Conservation (phyloP, 2,329 filamentous ascomycete species). For the Saccharata proteae region DNA sequence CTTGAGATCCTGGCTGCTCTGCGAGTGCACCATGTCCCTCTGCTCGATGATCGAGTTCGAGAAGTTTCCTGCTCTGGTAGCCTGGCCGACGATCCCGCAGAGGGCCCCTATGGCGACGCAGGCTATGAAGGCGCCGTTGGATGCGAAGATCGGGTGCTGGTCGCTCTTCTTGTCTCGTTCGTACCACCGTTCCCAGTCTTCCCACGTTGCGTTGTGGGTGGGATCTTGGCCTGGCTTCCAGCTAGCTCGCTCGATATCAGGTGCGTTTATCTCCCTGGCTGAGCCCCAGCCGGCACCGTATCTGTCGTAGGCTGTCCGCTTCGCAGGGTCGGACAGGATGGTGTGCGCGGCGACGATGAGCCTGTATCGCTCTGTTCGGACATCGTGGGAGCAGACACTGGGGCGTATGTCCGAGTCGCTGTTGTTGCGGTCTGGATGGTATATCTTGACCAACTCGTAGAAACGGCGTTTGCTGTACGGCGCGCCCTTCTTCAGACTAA, state of each 20-base stretch:
- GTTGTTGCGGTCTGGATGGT: constrained; percentile 68
- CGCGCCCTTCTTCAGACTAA: constrained; percentile 48
- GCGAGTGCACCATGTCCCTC: constrained; percentile 52
- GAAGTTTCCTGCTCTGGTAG: constrained; percentile 52
- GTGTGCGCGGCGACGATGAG: constrained; percentile 79
- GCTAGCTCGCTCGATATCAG: constrained; percentile 15
- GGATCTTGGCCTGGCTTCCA: constrained; percentile 27
- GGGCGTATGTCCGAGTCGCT: constrained; percentile 15
- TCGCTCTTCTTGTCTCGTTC: constrained; percentile 23
- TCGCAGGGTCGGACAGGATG: constrained; percentile 70
- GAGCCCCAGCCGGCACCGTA: constrained; percentile 71
- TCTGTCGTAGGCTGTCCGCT: constrained; percentile 69
- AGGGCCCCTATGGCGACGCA: constrained; percentile 59
- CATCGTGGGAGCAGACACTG: constrained; percentile 39
- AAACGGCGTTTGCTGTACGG: constrained; percentile 75
- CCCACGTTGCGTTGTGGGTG: constrained; percentile 82
- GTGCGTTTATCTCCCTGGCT: constrained; percentile 22
- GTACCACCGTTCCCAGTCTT: constrained; percentile 71
- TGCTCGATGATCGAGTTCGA: constrained; percentile 53
- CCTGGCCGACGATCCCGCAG: constrained; percentile 60
- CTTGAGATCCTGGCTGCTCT: constrained; percentile 51
- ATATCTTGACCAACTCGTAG: constrained; percentile 87
- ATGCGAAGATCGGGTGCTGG: constrained; percentile 49
- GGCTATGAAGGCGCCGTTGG: constrained; percentile 65
- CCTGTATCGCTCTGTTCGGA: constrained; percentile 77